Evolutionary conservation across 2,329 filamentous ascomycete species (phyloP).

Genomic region (Clonostachys solani): DNA sequence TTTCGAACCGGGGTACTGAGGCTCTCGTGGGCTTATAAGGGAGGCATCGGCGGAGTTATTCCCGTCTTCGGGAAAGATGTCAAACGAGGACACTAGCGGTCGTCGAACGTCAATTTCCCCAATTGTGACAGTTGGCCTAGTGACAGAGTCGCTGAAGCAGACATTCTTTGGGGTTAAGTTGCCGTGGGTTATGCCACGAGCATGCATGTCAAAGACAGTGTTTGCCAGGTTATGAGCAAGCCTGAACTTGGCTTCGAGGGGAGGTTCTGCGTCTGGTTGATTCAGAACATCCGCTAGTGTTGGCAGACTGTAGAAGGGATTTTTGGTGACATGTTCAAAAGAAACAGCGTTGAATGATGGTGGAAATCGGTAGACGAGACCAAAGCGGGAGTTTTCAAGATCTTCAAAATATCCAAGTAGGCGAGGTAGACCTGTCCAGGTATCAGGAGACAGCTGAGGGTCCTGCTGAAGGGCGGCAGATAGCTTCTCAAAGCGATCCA

Average conservation of each 20-base stretch:
- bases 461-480: constrained; percentile 53
- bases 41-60: constrained; percentile 14
- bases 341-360: constrained; percentile 56
- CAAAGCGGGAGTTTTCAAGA: constrained; percentile 63
- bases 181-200: constrained; percentile 64
- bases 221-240: constrained; percentile 69
- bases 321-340: constrained; percentile 45
- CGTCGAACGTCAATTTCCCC: constrained; percentile 58
- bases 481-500: constrained; percentile 61
- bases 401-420: constrained; percentile 73
- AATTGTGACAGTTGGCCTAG: constrained; percentile 20
- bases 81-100: constrained; percentile 70
- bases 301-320: constrained; percentile 44
- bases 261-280: constrained; percentile 52
- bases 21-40: constrained; percentile 46
- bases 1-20: constrained; percentile 54
- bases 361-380: constrained; percentile 72
- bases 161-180: constrained; percentile 65
- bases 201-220: constrained; percentile 70
- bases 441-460: constrained; percentile 42
- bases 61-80: constrained; percentile 51
- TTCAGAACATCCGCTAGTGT: constrained; percentile 51
- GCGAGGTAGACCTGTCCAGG: constrained; percentile 59
- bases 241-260: constrained; percentile 71
- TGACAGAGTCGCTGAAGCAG: constrained; percentile 51